Percentiles rank a stretch among this genome's conserved stretches.
Conservation (phyloP, 2,329 filamentous ascomycete genomes). For the Cryphonectria nitschkei region DNA sequence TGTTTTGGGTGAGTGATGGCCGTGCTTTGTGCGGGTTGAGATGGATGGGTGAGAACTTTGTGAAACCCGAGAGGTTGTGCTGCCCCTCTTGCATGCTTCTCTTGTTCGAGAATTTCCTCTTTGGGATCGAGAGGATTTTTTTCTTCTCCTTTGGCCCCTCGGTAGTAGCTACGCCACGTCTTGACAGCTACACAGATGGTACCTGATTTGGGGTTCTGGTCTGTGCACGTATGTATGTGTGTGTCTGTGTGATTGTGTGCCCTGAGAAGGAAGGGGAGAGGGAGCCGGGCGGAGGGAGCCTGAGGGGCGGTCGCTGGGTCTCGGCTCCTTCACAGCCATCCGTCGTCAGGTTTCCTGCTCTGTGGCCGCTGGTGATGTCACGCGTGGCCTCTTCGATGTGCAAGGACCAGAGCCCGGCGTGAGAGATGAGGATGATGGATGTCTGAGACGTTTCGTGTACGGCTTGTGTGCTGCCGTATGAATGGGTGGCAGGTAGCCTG, state of each 20-base stretch:
- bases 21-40: neutral
- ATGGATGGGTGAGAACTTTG: constrained; percentile 7
- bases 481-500: neutral
- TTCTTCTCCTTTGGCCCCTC: neutral
- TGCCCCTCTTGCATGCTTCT: neutral
- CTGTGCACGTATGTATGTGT: too few relatives aligned
- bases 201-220: neutral
- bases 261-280: too few relatives aligned
- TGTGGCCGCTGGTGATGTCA: neutral
- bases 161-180: neutral
- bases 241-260: too few relatives aligned
- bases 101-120: neutral
- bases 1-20: neutral
- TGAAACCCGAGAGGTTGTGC: neutral
- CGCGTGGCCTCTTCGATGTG: neutral
- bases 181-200: neutral
- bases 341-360: neutral
- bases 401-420: neutral
- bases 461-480: neutral
- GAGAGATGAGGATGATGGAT: neutral
- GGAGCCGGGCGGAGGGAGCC: neutral
- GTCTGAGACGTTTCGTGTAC: constrained; percentile 4
- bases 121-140: neutral
- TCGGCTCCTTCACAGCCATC: neutral
- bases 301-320: neutral